Evolutionary conservation across 495 filamentous ascomycete genomes (phyloP), one percentile per base, ranked within the genome.

Genomic region (Parathielavia appendiculata): DNA sequence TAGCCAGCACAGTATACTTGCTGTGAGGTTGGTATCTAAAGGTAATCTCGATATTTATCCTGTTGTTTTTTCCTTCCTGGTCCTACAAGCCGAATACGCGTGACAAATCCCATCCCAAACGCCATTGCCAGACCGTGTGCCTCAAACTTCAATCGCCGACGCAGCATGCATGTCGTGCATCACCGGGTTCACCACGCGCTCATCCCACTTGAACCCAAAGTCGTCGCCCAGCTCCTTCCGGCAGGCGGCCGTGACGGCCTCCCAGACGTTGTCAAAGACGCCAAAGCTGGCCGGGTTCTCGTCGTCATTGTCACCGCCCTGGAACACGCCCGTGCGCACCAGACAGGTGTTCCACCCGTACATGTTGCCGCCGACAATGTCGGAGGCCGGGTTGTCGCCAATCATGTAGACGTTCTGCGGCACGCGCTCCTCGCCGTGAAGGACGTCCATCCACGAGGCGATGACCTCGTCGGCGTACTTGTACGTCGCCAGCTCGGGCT

Each of bases 181-280:
- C n/a, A 87, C 81, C 19, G 84, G 84, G 73, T 87, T 89, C 58
- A 87, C 44, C 3, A 19, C 76, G 20, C 65, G 58, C 35, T 75
- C 74, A 54, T 76, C 71, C 63, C 75, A 78, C 60, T 74, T 63
- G 60, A 76, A 76, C 49, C 64, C 63, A 62, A 78, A 90, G 67
- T 74, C 87, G 76, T 67, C 83, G 13, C 80, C 83, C 3, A 82
- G 79, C 58, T 97, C 84, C 58, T 89, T 88, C 75, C 95, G 80
- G 75, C 96, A 90, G 66, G 96, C 92, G 79, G 96, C 87, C 71
- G 96, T 92, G 65, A 97, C 92, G 64, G 96, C 96, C 61, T 87
- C 81, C 41, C 89, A 84, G 66, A 97, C 92, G 59, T 85, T 83
- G 54, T 74, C 69, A 77, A 89, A 97, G 51, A 98, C 81, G 35